Evolutionary conservation across 176 grass and related monocot genomes (phyloP).

Genomic region (Carex cristatella): DNA sequence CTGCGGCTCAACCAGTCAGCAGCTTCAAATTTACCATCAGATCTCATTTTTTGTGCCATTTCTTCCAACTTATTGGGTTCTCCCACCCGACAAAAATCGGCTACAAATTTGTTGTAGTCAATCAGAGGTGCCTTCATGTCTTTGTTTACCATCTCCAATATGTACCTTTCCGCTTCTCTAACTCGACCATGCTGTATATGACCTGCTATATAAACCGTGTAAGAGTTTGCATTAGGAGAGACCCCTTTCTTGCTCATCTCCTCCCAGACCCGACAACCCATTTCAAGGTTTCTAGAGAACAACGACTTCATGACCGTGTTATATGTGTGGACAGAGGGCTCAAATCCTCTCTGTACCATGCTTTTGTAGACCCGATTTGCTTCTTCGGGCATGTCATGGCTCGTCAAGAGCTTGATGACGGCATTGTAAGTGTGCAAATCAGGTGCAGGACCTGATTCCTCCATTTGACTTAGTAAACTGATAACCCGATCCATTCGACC

Average conservation of each 20-base stretch:
- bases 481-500: conserved; percentile 72
- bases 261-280: conserved; percentile 72
- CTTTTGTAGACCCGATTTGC: conserved; percentile 67
- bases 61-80: conserved; percentile 81
- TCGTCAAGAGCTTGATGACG: conserved; percentile 82
- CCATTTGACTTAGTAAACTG: conserved; percentile 54
- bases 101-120: conserved; percentile 83
- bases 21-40: conserved; percentile 49
- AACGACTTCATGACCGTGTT: conserved; percentile 96
- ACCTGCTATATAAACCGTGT: conserved; percentile 47
- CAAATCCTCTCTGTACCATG: conserved; percentile 77
- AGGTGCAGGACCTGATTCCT: conserved; percentile 44
- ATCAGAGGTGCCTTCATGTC: conserved; percentile 79
- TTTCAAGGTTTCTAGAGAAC: conserved; percentile 64
- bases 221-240: conserved; percentile 52
- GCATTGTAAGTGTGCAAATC: conserved; percentile 69
- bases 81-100: conserved; percentile 73
- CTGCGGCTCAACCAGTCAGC: conserved; percentile 64
- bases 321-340: conserved; percentile 71
- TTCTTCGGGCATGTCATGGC: conserved; percentile 67
- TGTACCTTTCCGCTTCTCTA: conserved; percentile 55
- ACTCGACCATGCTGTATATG: conserved; percentile 70
- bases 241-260: conserved; percentile 67
- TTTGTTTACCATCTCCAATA: conserved; percentile 83
- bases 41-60: conserved; percentile 66